Base-by-base conservation (phyloP, 225 moss, liverwort and hornwort genomes). In the Ulota crispa region DNA sequence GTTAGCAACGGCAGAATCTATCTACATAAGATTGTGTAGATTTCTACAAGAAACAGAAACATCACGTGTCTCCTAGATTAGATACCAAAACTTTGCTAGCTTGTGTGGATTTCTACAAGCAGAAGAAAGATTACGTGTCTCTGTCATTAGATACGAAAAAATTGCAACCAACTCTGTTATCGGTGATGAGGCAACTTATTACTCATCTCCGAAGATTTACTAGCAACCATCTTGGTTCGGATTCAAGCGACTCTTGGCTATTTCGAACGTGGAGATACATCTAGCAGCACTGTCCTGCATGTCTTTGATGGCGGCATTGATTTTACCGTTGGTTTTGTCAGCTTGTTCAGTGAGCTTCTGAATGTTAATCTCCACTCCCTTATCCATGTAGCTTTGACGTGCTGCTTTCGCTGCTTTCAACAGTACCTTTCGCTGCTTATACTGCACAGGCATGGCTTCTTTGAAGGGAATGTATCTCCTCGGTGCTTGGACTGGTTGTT, bases 401-500 rank as follows among this genome's bases (percentile, higher is more conserved):
- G 23, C 7, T 1, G 16, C 42, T 1, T 69, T 55, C 63, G 70
- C 30, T 4, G 8, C 50, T 62, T 74, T 73, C 54, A 62, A 7
- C 42, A 80, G 9, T 10, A 54, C 78, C 42, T 73, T 82, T 30
- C 55, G 64, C 59, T 76, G 70, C 75, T 39, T 45, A 1, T 60
- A n/a, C 30, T 68, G 81, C 9, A 72, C n/a, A 0, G 67, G 72
- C 73, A 76, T 75, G 5, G 26, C 43, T 55, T 63, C 55, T 70
- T 34, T 73, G 69, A 73, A 62, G 14, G 75, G 71, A 0, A 75
- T 69, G 68, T 8, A 81, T 24, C 81, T 53, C 43, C 78, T 76
- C 32, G 59, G 71, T 15, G 61, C 50, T 59, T 60, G 67, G 34
- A 50, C 30, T 24, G 20, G 7, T 24, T 19, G 10, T 39, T 12